A percentile compares a stretch with the other conserved stretches of the same genome.
phyloP scores from a whole-genome alignment of 2,329 filamentous ascomycete genomes.

The Hymenoscyphus infarciens region DNA sequence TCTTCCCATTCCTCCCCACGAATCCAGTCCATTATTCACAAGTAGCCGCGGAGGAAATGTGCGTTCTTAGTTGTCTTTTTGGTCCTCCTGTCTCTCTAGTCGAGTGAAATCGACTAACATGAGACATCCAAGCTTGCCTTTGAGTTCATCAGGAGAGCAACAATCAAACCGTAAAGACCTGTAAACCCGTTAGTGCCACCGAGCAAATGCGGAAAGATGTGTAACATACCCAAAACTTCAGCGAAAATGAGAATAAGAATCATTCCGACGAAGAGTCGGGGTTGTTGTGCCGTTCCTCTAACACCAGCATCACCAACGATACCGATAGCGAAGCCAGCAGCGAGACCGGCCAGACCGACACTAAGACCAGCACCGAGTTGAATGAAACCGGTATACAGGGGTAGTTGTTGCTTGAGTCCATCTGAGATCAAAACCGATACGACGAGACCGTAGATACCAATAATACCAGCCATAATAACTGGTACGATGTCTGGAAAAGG shows the following conservation, averaged over 20 bases:
- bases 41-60: slow-evolving; percentile 26
- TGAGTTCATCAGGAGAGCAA: slow-evolving; percentile 99
- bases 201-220: not conserved
- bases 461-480: slow-evolving; percentile 99
- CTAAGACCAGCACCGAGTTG: slow-evolving; percentile 80
- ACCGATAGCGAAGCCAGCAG: slow-evolving; percentile 82
- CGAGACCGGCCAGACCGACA: slow-evolving; percentile 78
- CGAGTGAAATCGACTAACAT: slow-evolving; percentile 48
- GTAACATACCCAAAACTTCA: slow-evolving; percentile 68
- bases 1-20: slow-evolving; percentile 15
- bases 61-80: slow-evolving; percentile 28
- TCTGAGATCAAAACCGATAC: slow-evolving; percentile 85
- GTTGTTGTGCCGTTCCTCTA: slow-evolving; percentile 71
- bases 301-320: slow-evolving; percentile 89
- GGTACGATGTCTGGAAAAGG: slow-evolving; percentile 80
- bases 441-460: slow-evolving; percentile 95
- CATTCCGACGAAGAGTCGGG: slow-evolving; percentile 71
- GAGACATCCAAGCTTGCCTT: slow-evolving; percentile 65
- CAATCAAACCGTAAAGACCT: slow-evolving; percentile 99
- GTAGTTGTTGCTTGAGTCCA: slow-evolving; percentile 65
- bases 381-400: slow-evolving; percentile 79
- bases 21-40: slow-evolving; percentile 30
- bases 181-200: slow-evolving; percentile 27
- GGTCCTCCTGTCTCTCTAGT: slow-evolving; percentile 25
- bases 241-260: slow-evolving; percentile 83